These are phyloP conservation scores for Lasiodiplodia hormozganensis DNA, from an alignment of 2,329 filamentous ascomycete genomes.

Conservation along the genomic window DNA sequence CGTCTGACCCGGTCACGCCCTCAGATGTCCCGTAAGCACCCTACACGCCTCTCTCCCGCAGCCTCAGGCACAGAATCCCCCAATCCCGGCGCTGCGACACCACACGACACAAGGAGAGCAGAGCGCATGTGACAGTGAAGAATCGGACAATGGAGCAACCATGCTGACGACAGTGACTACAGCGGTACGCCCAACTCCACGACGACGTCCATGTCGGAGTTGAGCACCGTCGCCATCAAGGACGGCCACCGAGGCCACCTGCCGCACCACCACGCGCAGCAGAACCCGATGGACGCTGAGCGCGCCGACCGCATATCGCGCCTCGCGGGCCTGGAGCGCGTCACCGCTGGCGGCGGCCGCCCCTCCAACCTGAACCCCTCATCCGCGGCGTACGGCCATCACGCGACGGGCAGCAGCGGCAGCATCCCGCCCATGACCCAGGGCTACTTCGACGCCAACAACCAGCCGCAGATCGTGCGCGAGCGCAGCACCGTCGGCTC, in stretches of 20 bases:
- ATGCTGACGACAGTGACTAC: constrained; percentile 30
- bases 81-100: constrained; percentile 1
- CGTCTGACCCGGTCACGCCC: constrained; percentile 83
- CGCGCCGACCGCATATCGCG: constrained; percentile 95
- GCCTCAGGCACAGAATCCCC: neutral
- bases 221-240: constrained; percentile 95
- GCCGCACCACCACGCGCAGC: constrained; percentile 60
- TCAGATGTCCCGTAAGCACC: constrained; percentile 82
- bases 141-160: neutral
- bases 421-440: constrained; percentile 51
- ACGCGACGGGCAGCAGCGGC: constrained; percentile 39
- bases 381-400: constrained; percentile 48
- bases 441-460: constrained; percentile 82
- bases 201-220: constrained; percentile 87
- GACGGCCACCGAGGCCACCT: constrained; percentile 89
- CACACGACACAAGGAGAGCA: constrained; percentile 28
- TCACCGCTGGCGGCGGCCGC: constrained; percentile 74
- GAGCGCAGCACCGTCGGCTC: constrained; percentile 89
- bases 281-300: constrained; percentile 84
- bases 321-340: constrained; percentile 86
- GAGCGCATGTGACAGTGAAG: constrained; percentile 29
- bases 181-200: constrained; percentile 93
- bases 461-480: constrained; percentile 68
- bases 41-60: constrained; percentile 1
- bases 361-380: constrained; percentile 52